phyloP scores from a whole-genome alignment of 177 flowering plant species.

The Vitis hybrid region DNA sequence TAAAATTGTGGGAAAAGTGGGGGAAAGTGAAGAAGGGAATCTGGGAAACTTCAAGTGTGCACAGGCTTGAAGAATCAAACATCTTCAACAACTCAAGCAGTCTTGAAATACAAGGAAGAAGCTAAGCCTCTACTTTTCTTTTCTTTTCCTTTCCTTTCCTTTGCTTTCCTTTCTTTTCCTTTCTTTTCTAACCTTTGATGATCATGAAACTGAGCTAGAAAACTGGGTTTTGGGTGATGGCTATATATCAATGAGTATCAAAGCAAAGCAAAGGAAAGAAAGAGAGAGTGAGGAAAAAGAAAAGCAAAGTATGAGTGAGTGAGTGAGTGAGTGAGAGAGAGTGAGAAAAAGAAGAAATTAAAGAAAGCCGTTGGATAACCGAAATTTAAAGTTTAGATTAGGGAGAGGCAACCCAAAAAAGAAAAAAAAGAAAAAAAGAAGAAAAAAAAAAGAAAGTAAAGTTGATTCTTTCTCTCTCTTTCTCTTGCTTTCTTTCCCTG shows the following conservation, averaged over 20 bases:
- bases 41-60: conserved; percentile 50
- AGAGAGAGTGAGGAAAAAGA: background rate
- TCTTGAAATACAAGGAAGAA: conserved; percentile 73
- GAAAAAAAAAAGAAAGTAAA: conserved; percentile 30
- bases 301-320: conserved; percentile 2
- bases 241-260: conserved; percentile 3
- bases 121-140: conserved; percentile 41
- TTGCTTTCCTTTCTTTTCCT: conserved; percentile 16
- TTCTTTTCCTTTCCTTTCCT: conserved; percentile 12
- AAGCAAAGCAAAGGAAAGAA: background rate
- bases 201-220: no score
- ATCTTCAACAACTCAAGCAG: conserved; percentile 49
- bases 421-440: no score
- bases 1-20: conserved; percentile 31
- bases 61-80: conserved; percentile 42
- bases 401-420: background rate
- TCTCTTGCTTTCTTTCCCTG: conserved; percentile 12
- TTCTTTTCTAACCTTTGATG: conserved; percentile 8
- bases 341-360: conserved; percentile 12
- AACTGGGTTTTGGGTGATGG: no score
- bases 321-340: conserved; percentile 8
- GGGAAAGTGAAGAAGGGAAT: conserved; percentile 45
- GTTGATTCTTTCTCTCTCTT: conserved; percentile 29
- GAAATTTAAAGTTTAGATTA: conserved; percentile 63
- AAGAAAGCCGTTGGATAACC: conserved; percentile 64